Evolutionary conservation across 495 filamentous ascomycete species (phyloP), one percentile per base, ranked within the genome.

Genomic region (Lasiosphaeria hispida): DNA sequence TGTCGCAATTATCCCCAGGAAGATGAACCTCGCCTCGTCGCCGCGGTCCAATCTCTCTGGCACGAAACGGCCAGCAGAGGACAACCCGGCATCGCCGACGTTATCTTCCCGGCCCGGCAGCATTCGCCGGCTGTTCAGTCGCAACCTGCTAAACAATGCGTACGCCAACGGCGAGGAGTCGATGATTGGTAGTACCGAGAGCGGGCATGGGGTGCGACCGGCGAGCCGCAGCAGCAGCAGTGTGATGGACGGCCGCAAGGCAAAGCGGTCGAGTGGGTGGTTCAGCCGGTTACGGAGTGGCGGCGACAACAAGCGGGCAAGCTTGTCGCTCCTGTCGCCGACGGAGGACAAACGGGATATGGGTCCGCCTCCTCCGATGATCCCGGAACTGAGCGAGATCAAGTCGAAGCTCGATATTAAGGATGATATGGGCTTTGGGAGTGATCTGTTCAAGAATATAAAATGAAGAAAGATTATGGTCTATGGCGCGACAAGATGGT

Each of bases 391-490:
- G 57, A 77, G 70, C 58, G 75, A 74, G 35, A 70, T 83, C 50
- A 78, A 82, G 64, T 69, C 77, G 18, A 77, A 78, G 62, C 63
- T 77, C 42, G 64, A 69, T 11, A 58, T 66, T 43, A 64, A 69
- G 48, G 68, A 74, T 41, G 72, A 73, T 30, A 64, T 55, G 8
- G 65, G 65, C 17, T 69, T 86, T 56, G 82, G 82, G 35, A 75
- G 70, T 48, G 82, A 85, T 38, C 67, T 86, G 58, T 86, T 86
- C 67, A 85, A 83, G 65, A 66, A 80, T 53, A 85, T 86, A 68
- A 73, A 75, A 52, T 75, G 49, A 66, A 37, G n/a, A 9, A n/a
- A n/a, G 18, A 19, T 17, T 10, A 13, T 9, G 13, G 13, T 7
- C 23, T 39, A 13, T 42, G 39, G 53, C 18, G 47, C 39, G 48